phyloP scores from a whole-genome alignment of 2,329 filamentous ascomycete genomes.

The Aspergillus sp. region DNA sequence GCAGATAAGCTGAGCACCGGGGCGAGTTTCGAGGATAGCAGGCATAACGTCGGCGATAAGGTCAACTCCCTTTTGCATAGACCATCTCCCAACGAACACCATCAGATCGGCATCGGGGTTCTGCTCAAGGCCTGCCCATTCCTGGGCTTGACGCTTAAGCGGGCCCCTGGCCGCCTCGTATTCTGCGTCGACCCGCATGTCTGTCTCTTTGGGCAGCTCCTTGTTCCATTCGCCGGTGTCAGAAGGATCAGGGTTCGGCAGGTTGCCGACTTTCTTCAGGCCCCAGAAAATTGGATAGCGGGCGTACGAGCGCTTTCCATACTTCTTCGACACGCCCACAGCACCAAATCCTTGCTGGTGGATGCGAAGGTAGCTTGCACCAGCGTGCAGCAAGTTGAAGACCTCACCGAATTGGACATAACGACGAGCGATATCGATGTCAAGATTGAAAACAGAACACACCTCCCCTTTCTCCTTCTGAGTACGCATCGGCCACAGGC shows the following conservation, averaged over 20 bases:
- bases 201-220: constrained; percentile 40
- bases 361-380: constrained; percentile 54
- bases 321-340: constrained; percentile 59
- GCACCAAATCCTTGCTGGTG: constrained; percentile 60
- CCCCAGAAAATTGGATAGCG: constrained; percentile 63
- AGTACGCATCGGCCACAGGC: constrained; percentile 58
- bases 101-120: constrained; percentile 55
- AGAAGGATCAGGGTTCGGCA: constrained; percentile 58
- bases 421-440: constrained; percentile 45
- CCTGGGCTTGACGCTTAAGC: constrained; percentile 53
- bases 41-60: constrained; percentile 60
- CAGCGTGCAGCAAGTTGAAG: constrained; percentile 60
- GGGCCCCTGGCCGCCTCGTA: constrained; percentile 47
- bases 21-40: constrained; percentile 50
- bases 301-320: constrained; percentile 56
- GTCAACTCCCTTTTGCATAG: constrained; percentile 60
- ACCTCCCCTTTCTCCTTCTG: constrained; percentile 54
- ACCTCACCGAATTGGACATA: constrained; percentile 62
- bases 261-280: constrained; percentile 50
- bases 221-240: constrained; percentile 55
- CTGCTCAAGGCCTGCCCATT: constrained; percentile 56
- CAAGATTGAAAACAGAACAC: constrained; percentile 55
- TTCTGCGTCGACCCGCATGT: constrained; percentile 44
- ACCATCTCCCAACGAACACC: constrained; percentile 62
- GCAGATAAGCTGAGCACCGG: constrained; percentile 53